These are phyloP conservation scores for Colletotrichum abscissum DNA, from an alignment of 2,329 filamentous ascomycete species.

Conservation along the genomic window DNA sequence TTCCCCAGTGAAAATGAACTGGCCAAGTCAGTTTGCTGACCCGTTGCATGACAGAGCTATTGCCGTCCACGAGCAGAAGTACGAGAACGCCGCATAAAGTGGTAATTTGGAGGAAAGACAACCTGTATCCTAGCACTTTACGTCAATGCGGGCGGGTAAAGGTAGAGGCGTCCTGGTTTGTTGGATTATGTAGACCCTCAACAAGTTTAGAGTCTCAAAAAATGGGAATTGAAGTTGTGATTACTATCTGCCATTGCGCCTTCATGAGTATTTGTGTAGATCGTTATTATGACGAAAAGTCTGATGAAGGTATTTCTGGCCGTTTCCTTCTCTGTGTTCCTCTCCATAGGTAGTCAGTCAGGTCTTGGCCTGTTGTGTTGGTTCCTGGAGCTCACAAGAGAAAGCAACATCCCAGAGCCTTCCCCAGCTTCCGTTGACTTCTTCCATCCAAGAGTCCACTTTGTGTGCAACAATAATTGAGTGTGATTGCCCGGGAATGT, in stretches of 20 bases:
- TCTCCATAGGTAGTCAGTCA: not conserved
- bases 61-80: slow-evolving; percentile 79
- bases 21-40: slow-evolving; percentile 22
- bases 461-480: slow-evolving; percentile 21
- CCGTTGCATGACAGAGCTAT: slow-evolving; percentile 70
- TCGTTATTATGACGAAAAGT: not conserved
- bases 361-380: not conserved
- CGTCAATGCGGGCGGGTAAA: slow-evolving; percentile 32
- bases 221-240: not conserved
- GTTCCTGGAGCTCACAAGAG: not conserved
- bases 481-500: slow-evolving; percentile 1
- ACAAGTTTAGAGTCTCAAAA: slow-evolving; percentile 30
- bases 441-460: slow-evolving; percentile 3
- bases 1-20: not conserved
- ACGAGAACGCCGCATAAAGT: slow-evolving; percentile 61
- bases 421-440: slow-evolving; percentile 6
- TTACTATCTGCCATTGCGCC: slow-evolving; percentile 4
- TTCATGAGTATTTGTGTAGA: not conserved
- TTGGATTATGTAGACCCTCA: slow-evolving; percentile 32
- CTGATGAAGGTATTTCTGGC: not conserved
- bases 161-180: slow-evolving; percentile 31
- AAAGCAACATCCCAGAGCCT: not conserved
- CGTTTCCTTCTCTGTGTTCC: not conserved
- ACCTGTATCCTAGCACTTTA: slow-evolving; percentile 31
- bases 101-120: slow-evolving; percentile 20